Conservation (phyloP, 768 basidiomycete genomes). For the Termitomyces sp. region DNA sequence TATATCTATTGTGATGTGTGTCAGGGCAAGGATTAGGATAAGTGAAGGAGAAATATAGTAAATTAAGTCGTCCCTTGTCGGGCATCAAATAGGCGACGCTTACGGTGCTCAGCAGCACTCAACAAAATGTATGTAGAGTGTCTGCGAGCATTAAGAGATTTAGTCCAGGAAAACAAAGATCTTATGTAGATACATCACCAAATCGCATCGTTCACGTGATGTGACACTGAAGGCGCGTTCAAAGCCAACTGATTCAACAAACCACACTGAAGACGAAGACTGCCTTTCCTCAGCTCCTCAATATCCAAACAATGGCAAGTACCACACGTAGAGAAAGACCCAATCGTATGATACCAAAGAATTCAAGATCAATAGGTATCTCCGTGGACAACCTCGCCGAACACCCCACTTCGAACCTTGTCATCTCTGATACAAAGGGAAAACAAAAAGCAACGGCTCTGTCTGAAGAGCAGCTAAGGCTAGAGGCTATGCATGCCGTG, state of each 20-base stretch:
- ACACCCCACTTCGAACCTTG: slow-evolving; percentile 22
- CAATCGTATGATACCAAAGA: not conserved
- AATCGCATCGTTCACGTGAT: not conserved
- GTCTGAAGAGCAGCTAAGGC: slow-evolving; percentile 31
- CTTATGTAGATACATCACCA: too few species aligned
- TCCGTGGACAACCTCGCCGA: slow-evolving; percentile 24
- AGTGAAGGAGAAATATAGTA: too few species aligned
- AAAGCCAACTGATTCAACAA: not conserved
- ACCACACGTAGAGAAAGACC: not conserved
- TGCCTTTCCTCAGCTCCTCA: not conserved
- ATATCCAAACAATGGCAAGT: not conserved
- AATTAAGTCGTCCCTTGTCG: too few species aligned
- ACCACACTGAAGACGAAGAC: not conserved
- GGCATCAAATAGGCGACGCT: too few species aligned
- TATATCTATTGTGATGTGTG: too few species aligned
- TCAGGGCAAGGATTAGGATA: too few species aligned
- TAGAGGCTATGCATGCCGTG: slow-evolving; percentile 55
- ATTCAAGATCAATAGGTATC: not conserved
- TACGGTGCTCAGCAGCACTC: too few species aligned
- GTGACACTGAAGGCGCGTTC: not conserved
- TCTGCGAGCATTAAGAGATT: too few species aligned
- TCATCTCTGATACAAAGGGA: slow-evolving; percentile 24
- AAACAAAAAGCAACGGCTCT: slow-evolving; percentile 22
- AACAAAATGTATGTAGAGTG: too few species aligned
- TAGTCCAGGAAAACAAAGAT: too few species aligned